Conservation (phyloP, 106 monocot genomes). For the Acorus gramineus region DNA sequence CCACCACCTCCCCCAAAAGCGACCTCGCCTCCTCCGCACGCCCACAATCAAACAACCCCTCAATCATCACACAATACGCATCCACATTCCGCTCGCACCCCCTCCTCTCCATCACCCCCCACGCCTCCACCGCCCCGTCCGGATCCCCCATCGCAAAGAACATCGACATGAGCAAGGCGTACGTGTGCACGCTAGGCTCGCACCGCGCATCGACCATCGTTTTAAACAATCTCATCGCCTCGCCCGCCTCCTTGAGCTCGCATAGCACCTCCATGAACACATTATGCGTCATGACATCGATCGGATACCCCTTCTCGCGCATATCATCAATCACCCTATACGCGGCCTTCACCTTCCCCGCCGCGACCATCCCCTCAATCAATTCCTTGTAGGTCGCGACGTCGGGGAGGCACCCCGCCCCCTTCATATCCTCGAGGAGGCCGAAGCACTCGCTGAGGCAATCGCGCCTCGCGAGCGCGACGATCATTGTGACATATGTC, state of each 20-base stretch:
- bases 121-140: constrained; percentile 53
- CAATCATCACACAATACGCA: constrained; percentile 69
- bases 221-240: constrained; percentile 63
- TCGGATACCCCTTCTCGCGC: constrained; percentile 68
- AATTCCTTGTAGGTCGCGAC: constrained; percentile 85
- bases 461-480: constrained; percentile 64
- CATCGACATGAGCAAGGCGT: constrained; percentile 81
- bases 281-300: constrained; percentile 88
- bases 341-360: constrained; percentile 59
- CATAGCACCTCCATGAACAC: constrained; percentile 88
- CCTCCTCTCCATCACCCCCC: constrained; percentile 75
- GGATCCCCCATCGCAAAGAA: constrained; percentile 62
- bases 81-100: constrained; percentile 46
- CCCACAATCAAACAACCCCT: constrained; percentile 57
- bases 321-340: constrained; percentile 84
- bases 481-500: constrained; percentile 75
- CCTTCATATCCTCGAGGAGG: constrained; percentile 77
- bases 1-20: constrained; percentile 77
- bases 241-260: constrained; percentile 47
- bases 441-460: constrained; percentile 64
- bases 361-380: constrained; percentile 84
- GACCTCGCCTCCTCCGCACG: constrained; percentile 57
- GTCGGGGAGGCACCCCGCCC: constrained; percentile 77
- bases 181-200: constrained; percentile 93
- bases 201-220: constrained; percentile 67